Base-by-base conservation (phyloP, 2,329 filamentous ascomycete genomes). In the Ciborinia camelliae region DNA sequence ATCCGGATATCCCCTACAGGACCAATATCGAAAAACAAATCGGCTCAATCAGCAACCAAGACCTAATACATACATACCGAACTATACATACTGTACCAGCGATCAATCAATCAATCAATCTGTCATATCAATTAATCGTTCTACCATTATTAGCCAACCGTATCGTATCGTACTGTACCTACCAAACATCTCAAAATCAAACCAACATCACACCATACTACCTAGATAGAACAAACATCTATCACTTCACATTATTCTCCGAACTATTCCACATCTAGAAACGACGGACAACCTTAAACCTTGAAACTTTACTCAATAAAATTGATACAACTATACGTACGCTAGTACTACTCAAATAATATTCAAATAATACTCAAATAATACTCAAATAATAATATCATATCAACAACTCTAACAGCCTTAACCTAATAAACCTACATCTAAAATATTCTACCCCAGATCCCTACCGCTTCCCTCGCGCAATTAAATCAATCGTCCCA, bases 381-480 rank as follows among this genome's bases (percentile, higher is more conserved):
- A n/a, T n/a, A n/a, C n/a, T n/a, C n/a, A n/a, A n/a, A n/a, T n/a
- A n/a, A n/a, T n/a, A n/a, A n/a, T n/a, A n/a, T n/a, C n/a, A n/a
- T n/a, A 32, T 37, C n/a, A n/a, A 45, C 54, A 58, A 43, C 41
- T 32, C 41, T n/a, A 47, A 37, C 9, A 14, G 37, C 18, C 5
- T 23, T n/a, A 63, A 45, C 14, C n/a, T 48, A 14, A 2, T 23
- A 14, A 63, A 45, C 14, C n/a, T 48, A 14, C n/a, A 58, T 58
- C 18, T n/a, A 32, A 32, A 54, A 28, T 10, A 23, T 15, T 23
- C 26, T 3, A 63, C 23, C 53, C 52, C 43, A n/a, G 59, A 63
- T 50, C 52, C 62, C 28, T 48, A 58, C 45, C 26, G 14, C 26
- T 39, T 50, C 39, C 39, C n/a, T 63, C 23, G 59, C 47, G 43